These are phyloP conservation scores for Aspergillus japonicus DNA, from an alignment of 2,329 filamentous ascomycete species.

Conservation along the genomic window DNA sequence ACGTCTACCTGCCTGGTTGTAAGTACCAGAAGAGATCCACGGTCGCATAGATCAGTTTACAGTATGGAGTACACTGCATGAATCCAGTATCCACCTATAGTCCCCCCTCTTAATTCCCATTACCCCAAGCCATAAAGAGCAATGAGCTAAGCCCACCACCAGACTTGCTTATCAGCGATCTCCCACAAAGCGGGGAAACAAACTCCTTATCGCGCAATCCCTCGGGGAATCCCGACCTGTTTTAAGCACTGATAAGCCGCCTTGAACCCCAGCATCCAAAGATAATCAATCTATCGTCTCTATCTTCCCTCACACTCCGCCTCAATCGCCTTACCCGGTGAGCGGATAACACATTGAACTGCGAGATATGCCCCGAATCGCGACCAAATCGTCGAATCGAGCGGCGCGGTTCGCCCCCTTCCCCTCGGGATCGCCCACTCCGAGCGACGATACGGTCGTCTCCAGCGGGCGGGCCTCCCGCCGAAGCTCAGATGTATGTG, in stretches of 20 bases:
- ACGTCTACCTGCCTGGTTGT: no score
- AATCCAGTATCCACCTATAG: no score
- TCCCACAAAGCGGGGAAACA: neutral
- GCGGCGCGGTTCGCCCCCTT: conserved; percentile 7
- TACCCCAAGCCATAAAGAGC: no score
- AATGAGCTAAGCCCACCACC: no score
- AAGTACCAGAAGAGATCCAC: no score
- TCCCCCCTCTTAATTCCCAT: no score
- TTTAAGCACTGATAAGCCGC: neutral
- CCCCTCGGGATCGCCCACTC: conserved; percentile 1
- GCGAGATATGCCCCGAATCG: conserved; percentile 4
- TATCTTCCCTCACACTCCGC: neutral
- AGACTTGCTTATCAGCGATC: neutral
- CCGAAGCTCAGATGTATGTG: conserved; percentile 2
- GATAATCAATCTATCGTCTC: neutral
- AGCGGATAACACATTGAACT: neutral
- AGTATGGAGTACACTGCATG: no score
- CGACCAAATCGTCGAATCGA: neutral
- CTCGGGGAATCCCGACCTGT: neutral
- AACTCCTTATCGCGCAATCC: neutral
- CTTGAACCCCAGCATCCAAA: neutral
- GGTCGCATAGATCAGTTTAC: no score
- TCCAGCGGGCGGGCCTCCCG: neutral
- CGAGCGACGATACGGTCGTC: conserved; percentile 4
- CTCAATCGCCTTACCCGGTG: neutral